Conservation (phyloP, 345 rosid genomes). For the Moricandia moricandioides region DNA sequence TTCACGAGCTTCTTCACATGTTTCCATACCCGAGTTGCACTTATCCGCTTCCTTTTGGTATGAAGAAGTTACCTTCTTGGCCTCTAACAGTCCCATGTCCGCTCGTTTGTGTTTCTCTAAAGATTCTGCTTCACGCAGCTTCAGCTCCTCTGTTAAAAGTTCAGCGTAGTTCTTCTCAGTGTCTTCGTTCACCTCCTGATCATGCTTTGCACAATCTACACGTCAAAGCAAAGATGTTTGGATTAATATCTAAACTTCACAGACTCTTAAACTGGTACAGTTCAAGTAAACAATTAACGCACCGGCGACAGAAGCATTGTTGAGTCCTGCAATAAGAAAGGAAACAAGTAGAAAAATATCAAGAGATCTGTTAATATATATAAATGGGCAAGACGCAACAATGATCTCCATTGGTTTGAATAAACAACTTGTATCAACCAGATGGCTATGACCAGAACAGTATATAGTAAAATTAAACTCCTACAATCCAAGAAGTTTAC, state of each 20-base stretch:
- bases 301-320: conserved; percentile 71
- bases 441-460: not conserved
- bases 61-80: conserved; percentile 86
- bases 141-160: conserved; percentile 73
- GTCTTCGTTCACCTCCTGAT: conserved; percentile 84
- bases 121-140: conserved; percentile 71
- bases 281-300: conserved; percentile 29
- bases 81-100: conserved; percentile 85
- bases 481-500: not conserved
- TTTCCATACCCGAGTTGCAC: conserved; percentile 97
- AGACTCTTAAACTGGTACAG: not conserved
- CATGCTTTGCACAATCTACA: conserved; percentile 79
- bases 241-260: not conserved
- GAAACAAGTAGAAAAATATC: conserved; percentile 6
- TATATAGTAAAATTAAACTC: not conserved
- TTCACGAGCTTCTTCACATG: conserved; percentile 95
- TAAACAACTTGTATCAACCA: not conserved
- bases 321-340: conserved; percentile 54
- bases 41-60: conserved; percentile 99
- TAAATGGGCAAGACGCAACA: too few species aligned
- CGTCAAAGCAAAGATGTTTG: not conserved
- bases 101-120: conserved; percentile 74
- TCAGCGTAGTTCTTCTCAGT: conserved; percentile 81
- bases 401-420: too few species aligned
- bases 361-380: not conserved